Percentiles rank a stretch among this genome's conserved stretches.
phyloP scores from a whole-genome alignment of 148 eudicot genomes.

The Cornus kousa region DNA sequence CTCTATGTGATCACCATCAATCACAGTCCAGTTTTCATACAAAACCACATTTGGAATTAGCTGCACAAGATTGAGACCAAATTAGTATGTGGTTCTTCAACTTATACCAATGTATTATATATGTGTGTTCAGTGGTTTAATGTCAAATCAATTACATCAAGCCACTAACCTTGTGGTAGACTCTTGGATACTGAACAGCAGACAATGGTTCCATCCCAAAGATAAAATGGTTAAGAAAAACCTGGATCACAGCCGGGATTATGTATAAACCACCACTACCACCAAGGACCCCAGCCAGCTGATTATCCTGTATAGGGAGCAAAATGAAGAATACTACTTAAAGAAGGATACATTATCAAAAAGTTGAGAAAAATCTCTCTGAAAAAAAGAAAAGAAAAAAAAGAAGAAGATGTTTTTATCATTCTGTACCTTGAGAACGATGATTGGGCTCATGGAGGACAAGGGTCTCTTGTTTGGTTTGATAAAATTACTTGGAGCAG shows the following conservation, averaged over 20 bases:
- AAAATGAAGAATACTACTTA: background rate
- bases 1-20: constrained; percentile 83
- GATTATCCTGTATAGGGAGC: constrained; percentile 46
- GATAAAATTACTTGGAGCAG: constrained; percentile 73
- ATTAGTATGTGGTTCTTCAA: background rate
- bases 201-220: constrained; percentile 72
- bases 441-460: constrained; percentile 92
- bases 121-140: background rate
- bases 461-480: constrained; percentile 83
- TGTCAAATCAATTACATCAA: background rate
- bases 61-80: constrained; percentile 40
- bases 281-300: constrained; percentile 83
- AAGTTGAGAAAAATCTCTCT: background rate
- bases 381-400: background rate
- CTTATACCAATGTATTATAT: too few relatives aligned
- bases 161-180: constrained; percentile 70
- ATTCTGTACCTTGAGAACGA: constrained; percentile 61
- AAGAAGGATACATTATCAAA: background rate
- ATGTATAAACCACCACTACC: constrained; percentile 87
- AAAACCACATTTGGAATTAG: constrained; percentile 60
- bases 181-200: constrained; percentile 80
- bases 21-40: constrained; percentile 83
- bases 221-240: constrained; percentile 70
- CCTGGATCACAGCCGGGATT: constrained; percentile 78
- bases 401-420: background rate